Evolutionary conservation across 805 yeast species (phyloP), one percentile per base, ranked within the genome.

Genomic region (Wickerhamiella lipophila): DNA sequence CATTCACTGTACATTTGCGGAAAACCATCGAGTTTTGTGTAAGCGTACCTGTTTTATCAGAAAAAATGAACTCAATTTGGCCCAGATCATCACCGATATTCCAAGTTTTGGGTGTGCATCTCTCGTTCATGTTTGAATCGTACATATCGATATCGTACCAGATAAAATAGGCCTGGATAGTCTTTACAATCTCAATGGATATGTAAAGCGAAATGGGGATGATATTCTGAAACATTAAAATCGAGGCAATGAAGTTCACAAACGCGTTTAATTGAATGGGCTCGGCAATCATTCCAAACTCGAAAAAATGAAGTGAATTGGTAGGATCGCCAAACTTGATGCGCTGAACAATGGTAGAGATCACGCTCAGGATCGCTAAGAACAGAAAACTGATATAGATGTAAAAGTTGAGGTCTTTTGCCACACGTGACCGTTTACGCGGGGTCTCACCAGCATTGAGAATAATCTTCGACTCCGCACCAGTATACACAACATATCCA

Each of bases 11-110:
- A 60, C 88, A 81, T 62, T 83, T 83, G 56, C 78, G 79, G 67
- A 83, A 83, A 60, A 83, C 89, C 94, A 83, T 83, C 25, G 82
- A 77, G 59, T 83, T 83, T 63, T 83, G 92, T 3, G 94, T 83
- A 57, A 83, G 68, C 0, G 94, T 83, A 38, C 94, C 94, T 0
- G 94, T 83, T 64, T 83, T 83, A 67, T 83, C 94, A 58, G 86
- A 78, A 64, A 83, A 83, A 29, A 83, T 73, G 60, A 83, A 83
- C 64, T 83, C 94, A 55, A 83, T 79, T 62, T 83, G 94, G 16
- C 94, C 94, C 57, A 83, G 68, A 60, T 83, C 94, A 64, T 83
- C 94, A 6, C 89, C 81, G 45, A 83, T 83, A 58, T 79, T 79
- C 94, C 94, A 83, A 0, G 88, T 74, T 58, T 83, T 83, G 2